Evolutionary conservation across 352 stramenopile species (phyloP), one percentile per base, ranked within the genome.

Genomic region (Pythium brachiatum): DNA sequence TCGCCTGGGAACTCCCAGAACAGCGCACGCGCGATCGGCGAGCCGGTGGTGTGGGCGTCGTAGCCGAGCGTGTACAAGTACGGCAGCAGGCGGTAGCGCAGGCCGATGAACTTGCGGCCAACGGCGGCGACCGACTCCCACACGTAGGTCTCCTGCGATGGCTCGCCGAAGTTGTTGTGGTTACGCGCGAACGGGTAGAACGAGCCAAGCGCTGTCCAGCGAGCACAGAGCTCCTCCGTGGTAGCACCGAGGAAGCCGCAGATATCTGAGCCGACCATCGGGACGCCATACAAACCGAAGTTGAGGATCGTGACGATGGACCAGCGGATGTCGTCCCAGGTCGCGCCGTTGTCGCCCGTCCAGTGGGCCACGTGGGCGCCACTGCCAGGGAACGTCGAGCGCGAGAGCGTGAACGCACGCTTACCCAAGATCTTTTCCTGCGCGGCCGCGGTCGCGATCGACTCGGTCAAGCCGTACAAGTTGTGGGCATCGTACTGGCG

Each of bases 101-200:
- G 68, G 32, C 71, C 67, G 31, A 95, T 75, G 70, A 88, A 86
- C 43, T 83, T 81, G 36, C 73, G 67, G 25, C 82, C 75, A 21
- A 88, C 64, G 0, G 61, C 58, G 0, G 68, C 58, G 39, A 86
- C 78, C 18, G 76, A 65, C 5, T 68, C 69, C 79, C 83, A 88
- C 4, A 88, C 72, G 54, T 89, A 88, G 7, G 83, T 87, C 50
- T 90, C 81, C 43, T 90, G 83, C 3, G 83, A 38, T 16, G 73
- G 65, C 11, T 69, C 53, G 2, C 77, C 64, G 2, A 76, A 44
- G 43, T 80, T 84, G 73, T 93, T 94, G 74, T 95, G 87, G 74
- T 94, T 92, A n/a, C 87, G 78, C 9, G 80, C 67, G 62, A 94
- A 94, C 31, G 81, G 83, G 64, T 90, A 89, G 67, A 93, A 86